Conservation (phyloP, 208 protist species). For the Tetramitus jugosus region DNA sequence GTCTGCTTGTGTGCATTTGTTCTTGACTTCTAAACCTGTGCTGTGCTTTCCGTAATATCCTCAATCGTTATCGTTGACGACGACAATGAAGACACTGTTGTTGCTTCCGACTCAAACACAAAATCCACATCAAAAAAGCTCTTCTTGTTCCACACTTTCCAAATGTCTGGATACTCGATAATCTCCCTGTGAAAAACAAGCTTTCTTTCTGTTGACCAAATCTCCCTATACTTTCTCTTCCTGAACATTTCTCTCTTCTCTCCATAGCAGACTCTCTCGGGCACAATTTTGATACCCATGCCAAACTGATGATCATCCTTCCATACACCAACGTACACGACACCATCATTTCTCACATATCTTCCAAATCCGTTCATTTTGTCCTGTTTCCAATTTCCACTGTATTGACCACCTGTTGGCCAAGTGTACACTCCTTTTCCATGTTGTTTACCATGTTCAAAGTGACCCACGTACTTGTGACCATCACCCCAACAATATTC, state of each 20-base stretch:
- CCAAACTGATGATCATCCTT: constrained; percentile 17
- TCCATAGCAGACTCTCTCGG: neutral
- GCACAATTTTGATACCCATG: constrained; percentile 3
- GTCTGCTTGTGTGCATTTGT: no score
- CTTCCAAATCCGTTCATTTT: constrained; percentile 13
- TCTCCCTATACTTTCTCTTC: constrained; percentile 1
- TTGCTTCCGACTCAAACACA: no score
- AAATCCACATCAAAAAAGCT: neutral
- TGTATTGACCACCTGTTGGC: constrained; percentile 7
- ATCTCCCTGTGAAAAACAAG: neutral
- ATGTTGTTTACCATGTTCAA: constrained; percentile 11
- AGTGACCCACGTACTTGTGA: neutral
- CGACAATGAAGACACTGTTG: no score
- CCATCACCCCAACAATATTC: constrained; percentile 22
- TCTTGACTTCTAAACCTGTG: no score
- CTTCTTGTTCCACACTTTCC: neutral
- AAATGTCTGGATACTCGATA: neutral
- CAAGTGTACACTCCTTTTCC: neutral
- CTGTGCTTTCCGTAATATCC: no score
- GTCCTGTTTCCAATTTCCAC: neutral
- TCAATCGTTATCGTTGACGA: no score
- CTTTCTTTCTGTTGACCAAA: neutral
- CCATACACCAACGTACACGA: constrained; percentile 1
- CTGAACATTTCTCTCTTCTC: neutral
- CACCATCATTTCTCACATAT: constrained; percentile 10